Evolutionary conservation across 2,329 filamentous ascomycete species (phyloP).

Genomic region (Ceratocystis diversiconidia): DNA sequence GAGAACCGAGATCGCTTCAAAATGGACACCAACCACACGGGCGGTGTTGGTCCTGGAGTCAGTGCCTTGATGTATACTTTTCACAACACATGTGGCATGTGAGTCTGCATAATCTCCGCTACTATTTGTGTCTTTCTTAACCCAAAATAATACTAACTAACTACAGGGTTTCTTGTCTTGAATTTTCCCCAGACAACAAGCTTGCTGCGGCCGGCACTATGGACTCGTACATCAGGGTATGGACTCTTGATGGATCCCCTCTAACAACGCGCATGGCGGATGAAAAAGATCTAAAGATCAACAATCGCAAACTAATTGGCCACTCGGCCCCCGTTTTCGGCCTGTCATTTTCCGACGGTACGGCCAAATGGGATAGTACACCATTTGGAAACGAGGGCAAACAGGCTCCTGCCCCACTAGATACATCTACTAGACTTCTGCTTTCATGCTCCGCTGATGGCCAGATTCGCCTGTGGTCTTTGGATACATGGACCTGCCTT

Average conservation of each 20-base stretch:
- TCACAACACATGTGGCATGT: constrained; percentile 89
- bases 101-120: constrained; percentile 26
- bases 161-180: constrained; percentile 69
- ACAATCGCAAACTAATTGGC: constrained; percentile 62
- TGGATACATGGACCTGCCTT: constrained; percentile 82
- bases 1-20: constrained; percentile 86
- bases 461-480: constrained; percentile 80
- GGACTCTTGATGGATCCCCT: constrained; percentile 75
- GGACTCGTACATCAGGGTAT: constrained; percentile 91
- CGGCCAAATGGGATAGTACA: constrained; percentile 39
- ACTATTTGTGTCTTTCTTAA: background rate
- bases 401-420: constrained; percentile 29
- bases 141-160: constrained; percentile 19
- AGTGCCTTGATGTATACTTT: constrained; percentile 97
- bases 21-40: constrained; percentile 64
- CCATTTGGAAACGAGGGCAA: constrained; percentile 37
- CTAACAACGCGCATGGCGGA: constrained; percentile 51
- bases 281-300: constrained; percentile 45
- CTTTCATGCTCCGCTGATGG: constrained; percentile 80
- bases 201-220: constrained; percentile 80
- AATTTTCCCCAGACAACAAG: constrained; percentile 83
- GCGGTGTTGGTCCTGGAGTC: constrained; percentile 67
- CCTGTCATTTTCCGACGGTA: constrained; percentile 68
- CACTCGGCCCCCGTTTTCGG: constrained; percentile 83
- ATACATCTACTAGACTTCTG: constrained; percentile 55